A percentile compares a stretch with the other conserved stretches of the same genome.
Conservation (phyloP, 2,329 filamentous ascomycete genomes). For the Zopfia rhizophila region DNA sequence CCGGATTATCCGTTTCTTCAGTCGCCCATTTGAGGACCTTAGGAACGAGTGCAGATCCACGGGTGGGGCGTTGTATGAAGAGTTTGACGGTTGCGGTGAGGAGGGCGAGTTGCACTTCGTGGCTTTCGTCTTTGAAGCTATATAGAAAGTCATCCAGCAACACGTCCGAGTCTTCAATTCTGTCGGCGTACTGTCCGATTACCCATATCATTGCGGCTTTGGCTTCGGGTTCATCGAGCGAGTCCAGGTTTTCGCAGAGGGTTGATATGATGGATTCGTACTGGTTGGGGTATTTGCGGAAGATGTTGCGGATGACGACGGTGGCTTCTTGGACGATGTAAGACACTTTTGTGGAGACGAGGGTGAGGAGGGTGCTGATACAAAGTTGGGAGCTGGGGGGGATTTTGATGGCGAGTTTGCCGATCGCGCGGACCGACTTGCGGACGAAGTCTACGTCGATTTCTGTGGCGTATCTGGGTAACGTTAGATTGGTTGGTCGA, state of each 20-base stretch:
- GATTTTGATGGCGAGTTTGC: slow-evolving; percentile 98
- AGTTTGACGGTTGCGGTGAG: slow-evolving; percentile 97
- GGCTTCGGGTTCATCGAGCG: slow-evolving; percentile 94
- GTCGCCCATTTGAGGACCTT: slow-evolving; percentile 98
- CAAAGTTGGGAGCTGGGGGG: slow-evolving; percentile 90
- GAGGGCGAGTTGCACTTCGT: slow-evolving; percentile 93
- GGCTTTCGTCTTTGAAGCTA: slow-evolving; percentile 91
- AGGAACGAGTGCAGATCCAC: slow-evolving; percentile 91
- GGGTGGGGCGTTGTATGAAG: slow-evolving; percentile 96
- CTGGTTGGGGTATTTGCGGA: slow-evolving; percentile 98
- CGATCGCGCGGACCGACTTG: slow-evolving; percentile 96
- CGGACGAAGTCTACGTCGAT: slow-evolving; percentile 99
- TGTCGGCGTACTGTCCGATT: slow-evolving; percentile 96
- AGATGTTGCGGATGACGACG: slow-evolving; percentile 98
- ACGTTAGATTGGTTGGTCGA: slow-evolving; percentile 25
- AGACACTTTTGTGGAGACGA: slow-evolving; percentile 97
- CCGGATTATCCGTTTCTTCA: slow-evolving; percentile 98
- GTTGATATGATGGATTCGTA: slow-evolving; percentile 98
- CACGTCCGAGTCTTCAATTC: slow-evolving; percentile 96
- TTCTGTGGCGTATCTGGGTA: slow-evolving; percentile 81
- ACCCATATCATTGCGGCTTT: slow-evolving; percentile 99
- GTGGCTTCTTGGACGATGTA: slow-evolving; percentile 99
- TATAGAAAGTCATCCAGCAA: slow-evolving; percentile 95
- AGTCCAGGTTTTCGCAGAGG: slow-evolving; percentile 95
- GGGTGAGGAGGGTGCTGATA: slow-evolving; percentile 90